Evolutionary conservation across 345 rosid genomes (phyloP), one percentile per base, ranked within the genome.

Genomic region (Noccaea bulbosa): DNA sequence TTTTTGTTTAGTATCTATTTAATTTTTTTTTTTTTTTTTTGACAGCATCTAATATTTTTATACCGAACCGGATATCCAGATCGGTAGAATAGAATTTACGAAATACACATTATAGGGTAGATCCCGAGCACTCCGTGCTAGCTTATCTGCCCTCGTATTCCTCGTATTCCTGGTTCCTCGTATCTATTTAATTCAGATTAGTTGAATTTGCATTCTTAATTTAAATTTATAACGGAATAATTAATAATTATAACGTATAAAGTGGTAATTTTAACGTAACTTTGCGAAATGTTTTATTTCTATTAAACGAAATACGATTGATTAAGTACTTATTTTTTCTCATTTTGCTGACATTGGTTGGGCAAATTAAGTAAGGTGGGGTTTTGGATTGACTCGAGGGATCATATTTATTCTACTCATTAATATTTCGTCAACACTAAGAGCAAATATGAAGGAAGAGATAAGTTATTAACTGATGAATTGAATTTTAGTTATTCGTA

Each of bases 321-420:
- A 20, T 41, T 11, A 47, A 47, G 7, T 37, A 67, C 77, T 43
- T 10, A 11, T 22, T 37, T 62, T 58, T 60, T 43, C 43, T 73
- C 58, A 34, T 41, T 83, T 73, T 39, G 24, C 49, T 17, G 24
- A 49, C 20, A 49, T 14, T 58, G 7, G 16, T 66, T 66, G 47
- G 46, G 4, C 47, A 66, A 40, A 49, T 52, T 58, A 74, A 41
- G 40, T 40, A 57, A 20, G 39, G 20, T 40, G 30, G 35, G 11
- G 47, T 27, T 78, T 83, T 81, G 85, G 85, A 83, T 87, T 85
- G 93, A 85, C 90, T 87, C 88, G 84, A 83, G 86, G 72, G 74
- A 73, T 58, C 57, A 62, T 72, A 65, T 54, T 48, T 35, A 38
- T 37, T 57, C 16, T 49, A 40, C 44, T 65, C 72, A 65, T 57